phyloP scores from a whole-genome alignment of 768 basidiomycete genomes.

The Collybia nuda region DNA sequence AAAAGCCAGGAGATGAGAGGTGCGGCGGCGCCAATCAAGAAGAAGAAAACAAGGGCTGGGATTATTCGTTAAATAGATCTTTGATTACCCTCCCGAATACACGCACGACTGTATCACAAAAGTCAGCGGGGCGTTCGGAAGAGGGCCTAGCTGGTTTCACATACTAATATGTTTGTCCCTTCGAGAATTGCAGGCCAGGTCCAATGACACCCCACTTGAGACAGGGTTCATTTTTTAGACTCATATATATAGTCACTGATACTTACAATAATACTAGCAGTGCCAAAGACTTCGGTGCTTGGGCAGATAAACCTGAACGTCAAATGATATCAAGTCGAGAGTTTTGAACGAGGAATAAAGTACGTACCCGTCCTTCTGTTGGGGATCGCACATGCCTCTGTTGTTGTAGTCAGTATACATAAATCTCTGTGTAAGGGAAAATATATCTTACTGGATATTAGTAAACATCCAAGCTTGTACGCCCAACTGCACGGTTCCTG shows the following conservation, averaged over 20 bases:
- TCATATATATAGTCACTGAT: neutral
- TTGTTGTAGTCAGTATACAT: neutral
- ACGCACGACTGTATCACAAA: constrained; percentile 2
- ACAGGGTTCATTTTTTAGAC: constrained; percentile 11
- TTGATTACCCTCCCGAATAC: neutral
- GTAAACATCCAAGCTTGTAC: constrained; percentile 69
- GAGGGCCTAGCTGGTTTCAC: constrained; percentile 4
- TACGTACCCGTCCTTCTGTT: constrained; percentile 42
- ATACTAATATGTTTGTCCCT: constrained; percentile 57
- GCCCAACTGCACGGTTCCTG: constrained; percentile 65
- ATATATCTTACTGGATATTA: constrained; percentile 35
- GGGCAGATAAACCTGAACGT: constrained; percentile 47
- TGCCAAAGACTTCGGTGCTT: constrained; percentile 49
- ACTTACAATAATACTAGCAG: constrained; percentile 59
- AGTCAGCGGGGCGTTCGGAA: neutral
- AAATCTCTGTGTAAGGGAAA: constrained; percentile 2
- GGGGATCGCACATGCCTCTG: constrained; percentile 46
- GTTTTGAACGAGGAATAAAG: neutral
- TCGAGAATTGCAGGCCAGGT: constrained; percentile 52
- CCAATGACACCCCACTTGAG: constrained; percentile 48
- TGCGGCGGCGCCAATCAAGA: constrained; percentile 62
- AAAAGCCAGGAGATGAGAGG: constrained; percentile 59
- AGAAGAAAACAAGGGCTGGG: constrained; percentile 62
- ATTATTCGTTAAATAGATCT: neutral
- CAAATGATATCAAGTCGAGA: neutral